Base-by-base conservation (phyloP, 345 rosid species). In the Psidium guajava region DNA sequence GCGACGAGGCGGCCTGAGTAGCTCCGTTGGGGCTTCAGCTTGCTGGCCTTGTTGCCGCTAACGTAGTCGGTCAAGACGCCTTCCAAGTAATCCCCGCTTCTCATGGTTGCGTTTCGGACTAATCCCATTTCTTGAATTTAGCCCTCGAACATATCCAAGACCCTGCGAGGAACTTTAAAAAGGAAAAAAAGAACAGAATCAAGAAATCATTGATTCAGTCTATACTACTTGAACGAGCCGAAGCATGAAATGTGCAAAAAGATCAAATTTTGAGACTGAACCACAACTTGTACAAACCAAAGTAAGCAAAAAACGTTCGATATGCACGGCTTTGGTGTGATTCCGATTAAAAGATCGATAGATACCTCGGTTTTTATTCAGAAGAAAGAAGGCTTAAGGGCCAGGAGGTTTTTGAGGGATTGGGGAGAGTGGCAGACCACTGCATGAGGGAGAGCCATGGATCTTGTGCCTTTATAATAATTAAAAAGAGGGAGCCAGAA, bases 81-180 rank as follows among this genome's bases (percentile, higher is more conserved):
- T 61, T 97, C 98, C 82, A 93, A 82, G 87, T 91, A 93, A 82
- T 95, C 98, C 10, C 94, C 96, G 84, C 90, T 93, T 90, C 94
- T 91, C 88, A 86, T 87, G 15, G 87, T 85, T 49, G 95, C 91
- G 87, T 85, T 92, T 83, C 97, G 89, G 84, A 85, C 87, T 52
- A 92, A 69, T n/a, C 98, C 98, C 98, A 95, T 95, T 44, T 86
- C 87, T 73, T 83, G 51, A 85, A 88, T 15, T 69, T 84, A 87
- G 52, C 21, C 44, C 69, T 22, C 7, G 54, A 58, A 5, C 51
- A 86, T 16, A 36, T 1, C 52, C 54, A 57, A 52, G 61, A 84
- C 25, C 94, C 94, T 93, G 87, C 82, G 86, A 56, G 13, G 51
- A 50, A 6, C 77, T 36, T 36, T 36, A 8, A 69, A 69, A 69